A percentile compares a stretch with the other conserved stretches of the same genome.
Evolutionary conservation across 257 asterid genomes (phyloP).

Genomic region (Przewalskia tangutica): DNA sequence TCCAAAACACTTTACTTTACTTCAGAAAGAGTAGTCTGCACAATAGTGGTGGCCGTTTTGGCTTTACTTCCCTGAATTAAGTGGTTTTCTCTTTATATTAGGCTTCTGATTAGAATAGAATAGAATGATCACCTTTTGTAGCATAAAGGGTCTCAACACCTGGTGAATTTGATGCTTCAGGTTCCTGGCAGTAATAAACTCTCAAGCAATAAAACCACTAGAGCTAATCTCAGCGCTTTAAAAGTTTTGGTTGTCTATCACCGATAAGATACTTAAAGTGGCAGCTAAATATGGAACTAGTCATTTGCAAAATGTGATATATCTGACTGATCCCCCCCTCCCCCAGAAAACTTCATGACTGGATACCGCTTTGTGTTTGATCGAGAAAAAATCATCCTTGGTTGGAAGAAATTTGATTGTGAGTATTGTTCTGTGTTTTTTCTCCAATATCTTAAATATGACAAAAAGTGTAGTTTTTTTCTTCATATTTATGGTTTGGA

Average conservation of each 20-base stretch:
- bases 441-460: background rate
- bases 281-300: background rate
- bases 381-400: constrained; percentile 71
- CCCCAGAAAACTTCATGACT: constrained; percentile 74
- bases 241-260: background rate
- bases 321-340: background rate
- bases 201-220: background rate
- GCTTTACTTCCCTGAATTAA: background rate
- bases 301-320: background rate
- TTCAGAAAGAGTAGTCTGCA: background rate
- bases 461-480: background rate
- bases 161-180: background rate
- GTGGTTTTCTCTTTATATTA: background rate
- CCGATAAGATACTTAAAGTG: background rate
- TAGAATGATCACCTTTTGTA: background rate
- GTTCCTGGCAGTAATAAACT: background rate
- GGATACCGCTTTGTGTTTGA: constrained; percentile 80
- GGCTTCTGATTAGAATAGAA: background rate
- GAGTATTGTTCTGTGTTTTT: constrained; percentile 19
- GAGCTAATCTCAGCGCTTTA: background rate
- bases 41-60: background rate
- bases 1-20: background rate
- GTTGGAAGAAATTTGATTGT: constrained; percentile 70
- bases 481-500: background rate
- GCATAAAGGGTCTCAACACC: background rate